Evolutionary conservation across 2,329 filamentous ascomycete genomes (phyloP), one percentile per base, ranked within the genome.

Genomic region (Cladophialophora chaetospira): DNA sequence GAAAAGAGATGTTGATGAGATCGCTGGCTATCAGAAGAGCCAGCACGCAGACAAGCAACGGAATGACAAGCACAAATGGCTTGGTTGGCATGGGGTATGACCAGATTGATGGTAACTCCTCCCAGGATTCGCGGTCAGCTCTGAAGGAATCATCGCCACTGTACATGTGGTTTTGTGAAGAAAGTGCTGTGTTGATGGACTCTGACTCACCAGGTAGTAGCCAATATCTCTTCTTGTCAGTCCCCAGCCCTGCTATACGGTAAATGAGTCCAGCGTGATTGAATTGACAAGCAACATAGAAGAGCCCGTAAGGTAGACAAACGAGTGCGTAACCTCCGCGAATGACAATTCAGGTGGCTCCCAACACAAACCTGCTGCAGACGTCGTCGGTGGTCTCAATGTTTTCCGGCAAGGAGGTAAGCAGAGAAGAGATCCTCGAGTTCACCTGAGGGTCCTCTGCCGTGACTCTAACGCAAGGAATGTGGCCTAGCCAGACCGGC

Each of bases 1-100:
- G 38, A 19, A 49, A 23, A 13, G 29, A 25, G 35, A 35, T 25
- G n/a, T 23, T 6, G n/a, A 17, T 17, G 26, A 31, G 25, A 19
- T 11, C n/a, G 29, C 15, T 45, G 19, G 44, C 5, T 3, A 50
- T 11, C 17, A 48, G 13, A 15, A 45, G 11, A 26, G 49, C 26
- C 9, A 58, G 15, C 17, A 53, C 28, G 35, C 55, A 52, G 28
- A 53, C 35, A 28, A 53, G 13, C 17, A 38, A n/a, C 10, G 55
- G 28, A 9, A 17, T 13, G 15, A 33, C n/a, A 44, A 47, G 9
- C 13, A 33, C 15, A 10, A 19, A 4, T 10, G 46, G 31, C 29
- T 25, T 50, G 15, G 36, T 31, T n/a, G 15, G 47, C 29, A 45
- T 31, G 36, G 25, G 10, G 25, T 35, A 13, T 46, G 42, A 38